These are phyloP conservation scores for Inosperma sp. DNA, from an alignment of 768 basidiomycete genomes.

Conservation along the genomic window DNA sequence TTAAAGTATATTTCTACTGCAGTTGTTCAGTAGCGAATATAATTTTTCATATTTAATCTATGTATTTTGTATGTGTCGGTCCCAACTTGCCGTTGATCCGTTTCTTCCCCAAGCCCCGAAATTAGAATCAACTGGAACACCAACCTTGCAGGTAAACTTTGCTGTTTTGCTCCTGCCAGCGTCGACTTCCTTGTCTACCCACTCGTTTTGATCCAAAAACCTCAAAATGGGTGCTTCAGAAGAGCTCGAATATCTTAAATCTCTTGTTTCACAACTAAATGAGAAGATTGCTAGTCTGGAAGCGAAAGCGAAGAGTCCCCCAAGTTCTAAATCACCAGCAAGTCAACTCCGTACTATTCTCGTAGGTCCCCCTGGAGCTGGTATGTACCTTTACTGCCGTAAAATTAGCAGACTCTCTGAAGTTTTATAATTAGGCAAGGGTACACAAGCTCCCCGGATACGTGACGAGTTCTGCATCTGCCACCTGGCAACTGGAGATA, in stretches of 20 bases:
- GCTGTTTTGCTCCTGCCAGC: slow-evolving; percentile 5
- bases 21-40: no score
- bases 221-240: slow-evolving; percentile 57
- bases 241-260: slow-evolving; percentile 94
- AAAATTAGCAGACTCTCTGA: neutral
- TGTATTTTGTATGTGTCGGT: no score
- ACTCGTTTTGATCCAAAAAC: slow-evolving; percentile 3
- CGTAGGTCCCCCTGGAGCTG: slow-evolving; percentile 95
- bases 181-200: slow-evolving; percentile 1
- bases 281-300: slow-evolving; percentile 85
- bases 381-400: slow-evolving; percentile 41
- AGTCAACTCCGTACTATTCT: slow-evolving; percentile 87
- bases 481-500: slow-evolving; percentile 98
- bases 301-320: slow-evolving; percentile 48
- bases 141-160: no score
- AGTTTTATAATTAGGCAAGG: slow-evolving; percentile 68
- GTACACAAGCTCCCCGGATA: slow-evolving; percentile 94
- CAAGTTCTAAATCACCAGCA: slow-evolving; percentile 53
- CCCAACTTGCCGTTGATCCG: slow-evolving; percentile 18
- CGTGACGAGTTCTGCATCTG: slow-evolving; percentile 92
- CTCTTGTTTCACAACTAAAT: slow-evolving; percentile 83
- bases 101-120: slow-evolving; percentile 33
- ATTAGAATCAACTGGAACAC: no score
- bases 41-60: no score
- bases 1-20: no score